Conservation (phyloP, 257 asterid genomes). For the Nicotiana noctiflora region DNA sequence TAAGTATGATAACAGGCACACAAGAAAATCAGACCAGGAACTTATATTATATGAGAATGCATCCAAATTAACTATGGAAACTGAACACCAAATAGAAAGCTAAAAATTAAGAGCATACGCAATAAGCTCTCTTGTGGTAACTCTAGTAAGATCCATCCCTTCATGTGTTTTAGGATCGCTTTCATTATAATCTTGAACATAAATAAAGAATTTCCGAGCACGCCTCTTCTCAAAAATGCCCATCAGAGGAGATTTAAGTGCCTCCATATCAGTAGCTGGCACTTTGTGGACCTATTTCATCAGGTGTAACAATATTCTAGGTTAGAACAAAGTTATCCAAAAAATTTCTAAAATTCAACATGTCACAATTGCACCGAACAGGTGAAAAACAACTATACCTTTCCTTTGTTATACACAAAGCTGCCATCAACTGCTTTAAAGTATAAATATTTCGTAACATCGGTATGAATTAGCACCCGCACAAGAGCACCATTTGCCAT, state of each 20-base stretch:
- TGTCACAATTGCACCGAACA: not conserved
- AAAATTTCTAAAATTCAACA: not conserved
- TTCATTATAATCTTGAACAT: conserved; percentile 84
- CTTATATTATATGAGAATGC: not conserved
- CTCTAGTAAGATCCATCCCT: conserved; percentile 88
- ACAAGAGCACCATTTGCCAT: conserved; percentile 98
- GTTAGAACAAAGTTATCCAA: not conserved
- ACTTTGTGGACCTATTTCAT: conserved; percentile 86
- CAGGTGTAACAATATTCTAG: not conserved
- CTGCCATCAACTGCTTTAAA: conserved; percentile 99
- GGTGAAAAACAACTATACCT: conserved; percentile 36
- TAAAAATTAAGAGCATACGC: conserved; percentile 38
- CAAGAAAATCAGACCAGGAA: not conserved
- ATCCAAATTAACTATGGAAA: not conserved
- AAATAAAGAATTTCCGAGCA: conserved; percentile 87
- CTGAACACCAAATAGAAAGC: not conserved
- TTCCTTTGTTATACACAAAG: conserved; percentile 81
- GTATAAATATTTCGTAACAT: conserved; percentile 82
- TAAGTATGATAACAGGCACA: not conserved
- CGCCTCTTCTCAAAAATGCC: conserved; percentile 97
- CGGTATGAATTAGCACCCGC: conserved; percentile 88
- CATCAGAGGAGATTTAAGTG: conserved; percentile 96
- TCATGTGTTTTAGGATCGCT: conserved; percentile 77
- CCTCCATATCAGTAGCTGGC: conserved; percentile 98
- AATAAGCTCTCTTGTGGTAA: conserved; percentile 75